These are phyloP conservation scores for Ananas comosus DNA, from an alignment of 176 grass and related monocot species.

Conservation along the genomic window DNA sequence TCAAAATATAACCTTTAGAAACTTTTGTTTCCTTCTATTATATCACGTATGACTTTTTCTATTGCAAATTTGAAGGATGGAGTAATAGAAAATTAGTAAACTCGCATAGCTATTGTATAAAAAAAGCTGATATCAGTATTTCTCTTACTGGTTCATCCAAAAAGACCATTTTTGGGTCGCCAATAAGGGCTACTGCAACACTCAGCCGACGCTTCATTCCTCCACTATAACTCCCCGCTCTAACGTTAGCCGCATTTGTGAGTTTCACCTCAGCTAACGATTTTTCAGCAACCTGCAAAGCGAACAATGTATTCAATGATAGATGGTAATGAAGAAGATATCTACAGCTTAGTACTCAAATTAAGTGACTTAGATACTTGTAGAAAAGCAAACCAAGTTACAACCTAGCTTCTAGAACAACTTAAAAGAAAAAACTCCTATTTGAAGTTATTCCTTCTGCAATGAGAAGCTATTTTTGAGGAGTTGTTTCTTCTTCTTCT, in stretches of 20 bases:
- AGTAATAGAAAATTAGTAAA: not conserved
- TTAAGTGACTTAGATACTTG: not conserved
- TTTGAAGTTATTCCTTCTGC: too few species aligned
- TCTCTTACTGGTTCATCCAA: slow-evolving; percentile 80
- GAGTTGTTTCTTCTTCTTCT: too few species aligned
- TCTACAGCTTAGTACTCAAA: too few species aligned
- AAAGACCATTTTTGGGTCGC: slow-evolving; percentile 89
- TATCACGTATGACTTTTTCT: too few species aligned
- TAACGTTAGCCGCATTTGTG: slow-evolving; percentile 59
- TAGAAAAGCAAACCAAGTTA: not conserved
- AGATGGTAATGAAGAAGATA: not conserved
- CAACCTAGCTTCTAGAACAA: too few species aligned
- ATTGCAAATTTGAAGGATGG: too few species aligned
- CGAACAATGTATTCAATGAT: not conserved
- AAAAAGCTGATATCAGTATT: slow-evolving; percentile 10
- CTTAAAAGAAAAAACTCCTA: too few species aligned
- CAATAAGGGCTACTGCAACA: slow-evolving; percentile 88
- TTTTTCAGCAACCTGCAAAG: slow-evolving; percentile 58
- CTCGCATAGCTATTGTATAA: slow-evolving; percentile 7
- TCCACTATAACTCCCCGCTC: slow-evolving; percentile 89
- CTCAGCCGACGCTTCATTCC: slow-evolving; percentile 92
- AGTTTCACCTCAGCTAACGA: slow-evolving; percentile 91
- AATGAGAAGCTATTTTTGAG: too few species aligned
- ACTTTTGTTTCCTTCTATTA: too few species aligned
- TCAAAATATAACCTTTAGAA: too few species aligned